These are phyloP conservation scores for Apiotrichum domesticum DNA, from an alignment of 1,284 basidiomycete genomes.

Conservation along the genomic window DNA sequence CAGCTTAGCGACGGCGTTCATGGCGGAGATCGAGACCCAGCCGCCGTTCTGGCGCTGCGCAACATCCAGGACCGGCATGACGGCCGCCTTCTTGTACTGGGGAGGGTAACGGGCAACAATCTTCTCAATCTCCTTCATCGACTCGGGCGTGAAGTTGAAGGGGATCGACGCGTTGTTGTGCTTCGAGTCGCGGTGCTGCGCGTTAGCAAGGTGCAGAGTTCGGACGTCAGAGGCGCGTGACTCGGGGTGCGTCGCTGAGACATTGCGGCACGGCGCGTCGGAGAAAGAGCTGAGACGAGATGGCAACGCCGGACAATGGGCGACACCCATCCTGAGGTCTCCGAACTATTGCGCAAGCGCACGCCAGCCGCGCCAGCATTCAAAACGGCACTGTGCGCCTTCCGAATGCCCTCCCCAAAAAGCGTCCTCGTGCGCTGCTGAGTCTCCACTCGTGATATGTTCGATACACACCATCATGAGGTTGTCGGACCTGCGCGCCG, in stretches of 20 bases:
- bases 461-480: slow-evolving; percentile 54
- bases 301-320: too few species aligned
- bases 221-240: too few species aligned
- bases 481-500: slow-evolving; percentile 54
- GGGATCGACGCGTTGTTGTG: slow-evolving; percentile 92
- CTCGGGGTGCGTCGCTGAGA: too few species aligned
- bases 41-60: slow-evolving; percentile 97
- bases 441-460: background rate
- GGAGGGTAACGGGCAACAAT: slow-evolving; percentile 89
- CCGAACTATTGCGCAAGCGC: too few species aligned
- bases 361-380: too few species aligned
- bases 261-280: too few species aligned
- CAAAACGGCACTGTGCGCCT: too few species aligned
- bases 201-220: slow-evolving; percentile 19
- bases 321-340: too few species aligned
- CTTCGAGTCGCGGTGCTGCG: slow-evolving; percentile 82
- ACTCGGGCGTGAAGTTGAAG: slow-evolving; percentile 78
- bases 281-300: too few species aligned
- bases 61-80: slow-evolving; percentile 93
- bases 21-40: slow-evolving; percentile 97
- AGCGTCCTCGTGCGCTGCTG: too few species aligned
- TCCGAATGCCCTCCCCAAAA: too few species aligned
- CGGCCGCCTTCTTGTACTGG: slow-evolving; percentile 96
- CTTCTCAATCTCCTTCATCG: slow-evolving; percentile 75
- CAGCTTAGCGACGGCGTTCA: slow-evolving; percentile 93